Evolutionary conservation across 345 rosid species (phyloP).

Genomic region (Boechera retrofracta): DNA sequence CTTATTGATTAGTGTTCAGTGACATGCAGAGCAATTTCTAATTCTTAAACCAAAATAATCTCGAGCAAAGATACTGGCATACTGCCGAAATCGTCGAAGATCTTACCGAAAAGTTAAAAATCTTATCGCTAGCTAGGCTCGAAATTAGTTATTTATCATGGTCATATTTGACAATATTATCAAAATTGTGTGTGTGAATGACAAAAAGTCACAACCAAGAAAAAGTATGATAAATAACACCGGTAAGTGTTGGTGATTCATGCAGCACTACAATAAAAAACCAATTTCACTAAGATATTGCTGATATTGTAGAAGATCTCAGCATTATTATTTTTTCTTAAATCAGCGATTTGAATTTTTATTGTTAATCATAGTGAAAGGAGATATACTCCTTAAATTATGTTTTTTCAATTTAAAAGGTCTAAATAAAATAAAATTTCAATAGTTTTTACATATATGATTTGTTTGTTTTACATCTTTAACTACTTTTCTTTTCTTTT

Average conservation of each 20-base stretch:
- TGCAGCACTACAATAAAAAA: background rate
- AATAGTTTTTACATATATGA: background rate
- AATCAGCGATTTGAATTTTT: background rate
- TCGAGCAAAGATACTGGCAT: background rate
- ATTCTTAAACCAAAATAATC: background rate
- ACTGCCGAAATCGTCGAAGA: constrained; percentile 8
- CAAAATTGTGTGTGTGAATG: background rate
- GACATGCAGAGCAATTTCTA: constrained; percentile 14
- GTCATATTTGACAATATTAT: background rate
- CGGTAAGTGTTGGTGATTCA: background rate
- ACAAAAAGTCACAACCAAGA: background rate
- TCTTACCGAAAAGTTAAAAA: background rate
- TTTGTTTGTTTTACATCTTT: background rate
- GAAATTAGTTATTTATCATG: background rate
- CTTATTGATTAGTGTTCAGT: background rate
- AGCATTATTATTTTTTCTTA: background rate
- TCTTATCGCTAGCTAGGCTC: background rate
- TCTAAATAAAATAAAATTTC: background rate
- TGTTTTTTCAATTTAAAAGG: background rate
- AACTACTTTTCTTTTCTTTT: too few relatives aligned
- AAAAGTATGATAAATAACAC: background rate
- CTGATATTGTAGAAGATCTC: background rate
- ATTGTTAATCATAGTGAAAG: background rate
- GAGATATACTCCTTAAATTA: background rate
- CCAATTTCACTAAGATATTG: background rate